Evolutionary conservation across 192 early-diverging fungal genomes (phyloP).

Genomic region (Coemansia sp.): DNA sequence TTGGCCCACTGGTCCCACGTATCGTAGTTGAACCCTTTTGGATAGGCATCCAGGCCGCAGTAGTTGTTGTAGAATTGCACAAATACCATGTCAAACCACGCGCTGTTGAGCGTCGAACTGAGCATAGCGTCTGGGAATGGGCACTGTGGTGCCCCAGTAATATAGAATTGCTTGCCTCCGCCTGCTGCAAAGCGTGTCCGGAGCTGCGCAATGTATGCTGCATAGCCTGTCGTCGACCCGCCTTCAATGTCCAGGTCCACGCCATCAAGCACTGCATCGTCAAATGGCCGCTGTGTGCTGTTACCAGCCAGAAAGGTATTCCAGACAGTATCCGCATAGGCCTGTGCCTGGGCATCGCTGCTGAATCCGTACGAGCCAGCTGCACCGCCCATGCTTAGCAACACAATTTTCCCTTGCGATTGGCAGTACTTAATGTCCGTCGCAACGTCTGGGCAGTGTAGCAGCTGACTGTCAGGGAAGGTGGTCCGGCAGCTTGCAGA

Average conservation of each 20-base stretch:
- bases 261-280: constrained; percentile 63
- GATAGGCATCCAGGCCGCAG: constrained; percentile 60
- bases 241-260: constrained; percentile 67
- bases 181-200: constrained; percentile 50
- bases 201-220: constrained; percentile 55
- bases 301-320: constrained; percentile 66
- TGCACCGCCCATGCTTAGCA: constrained; percentile 70
- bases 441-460: constrained; percentile 61
- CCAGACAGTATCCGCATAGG: constrained; percentile 65
- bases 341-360: constrained; percentile 40
- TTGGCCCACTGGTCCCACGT: constrained; percentile 67
- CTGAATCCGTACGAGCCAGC: constrained; percentile 62
- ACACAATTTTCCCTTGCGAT: constrained; percentile 60
- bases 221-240: constrained; percentile 56
- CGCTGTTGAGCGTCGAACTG: constrained; percentile 59
- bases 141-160: constrained; percentile 67
- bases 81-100: constrained; percentile 68
- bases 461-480: constrained; percentile 59
- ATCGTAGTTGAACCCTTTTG: constrained; percentile 59
- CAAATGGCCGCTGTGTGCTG: constrained; percentile 60
- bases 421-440: constrained; percentile 71
- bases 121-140: constrained; percentile 63
- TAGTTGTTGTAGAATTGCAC: constrained; percentile 74
- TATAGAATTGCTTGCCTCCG: constrained; percentile 58
- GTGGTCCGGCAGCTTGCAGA: constrained; percentile 58